Evolutionary conservation across 177 flowering plant species (phyloP).

Genomic region (Vitis hybrid): DNA sequence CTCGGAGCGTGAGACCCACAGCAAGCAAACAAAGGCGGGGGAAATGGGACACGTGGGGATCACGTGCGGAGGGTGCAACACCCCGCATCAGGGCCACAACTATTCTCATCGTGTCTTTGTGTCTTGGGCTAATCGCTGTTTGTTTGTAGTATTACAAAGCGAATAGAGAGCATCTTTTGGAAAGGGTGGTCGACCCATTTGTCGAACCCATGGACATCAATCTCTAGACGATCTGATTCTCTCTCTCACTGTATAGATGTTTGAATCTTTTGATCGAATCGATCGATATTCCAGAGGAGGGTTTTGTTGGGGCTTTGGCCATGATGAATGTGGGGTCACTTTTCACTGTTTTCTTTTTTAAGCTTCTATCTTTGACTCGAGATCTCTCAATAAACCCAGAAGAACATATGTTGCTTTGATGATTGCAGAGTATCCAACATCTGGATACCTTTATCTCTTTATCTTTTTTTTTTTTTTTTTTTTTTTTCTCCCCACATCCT

Average conservation of each 20-base stretch:
- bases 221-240: slow-evolving; percentile 69
- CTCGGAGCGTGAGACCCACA: slow-evolving; percentile 2
- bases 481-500: not conserved
- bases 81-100: not conserved
- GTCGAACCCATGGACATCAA: slow-evolving; percentile 42
- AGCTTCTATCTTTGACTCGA: slow-evolving; percentile 37
- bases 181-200: slow-evolving; percentile 65
- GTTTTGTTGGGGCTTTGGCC: slow-evolving; percentile 20
- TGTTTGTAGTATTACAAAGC: slow-evolving; percentile 28
- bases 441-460: slow-evolving; percentile 14
- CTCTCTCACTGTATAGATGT: slow-evolving; percentile 22
- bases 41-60: not conserved
- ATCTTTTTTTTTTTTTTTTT: not conserved
- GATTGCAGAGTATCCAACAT: slow-evolving; percentile 35
- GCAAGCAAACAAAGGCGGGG: not conserved
- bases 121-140: slow-evolving; percentile 32
- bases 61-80: slow-evolving; percentile 9
- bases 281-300: slow-evolving; percentile 23
- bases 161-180: slow-evolving; percentile 59
- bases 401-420: slow-evolving; percentile 35
- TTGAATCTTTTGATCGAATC: slow-evolving; percentile 37
- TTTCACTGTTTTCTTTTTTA: slow-evolving; percentile 17
- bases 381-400: slow-evolving; percentile 16
- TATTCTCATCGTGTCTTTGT: not conserved
- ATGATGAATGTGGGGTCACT: slow-evolving; percentile 29